phyloP scores from a whole-genome alignment of 2,329 filamentous ascomycete species.

The Monosporascus ibericus region DNA sequence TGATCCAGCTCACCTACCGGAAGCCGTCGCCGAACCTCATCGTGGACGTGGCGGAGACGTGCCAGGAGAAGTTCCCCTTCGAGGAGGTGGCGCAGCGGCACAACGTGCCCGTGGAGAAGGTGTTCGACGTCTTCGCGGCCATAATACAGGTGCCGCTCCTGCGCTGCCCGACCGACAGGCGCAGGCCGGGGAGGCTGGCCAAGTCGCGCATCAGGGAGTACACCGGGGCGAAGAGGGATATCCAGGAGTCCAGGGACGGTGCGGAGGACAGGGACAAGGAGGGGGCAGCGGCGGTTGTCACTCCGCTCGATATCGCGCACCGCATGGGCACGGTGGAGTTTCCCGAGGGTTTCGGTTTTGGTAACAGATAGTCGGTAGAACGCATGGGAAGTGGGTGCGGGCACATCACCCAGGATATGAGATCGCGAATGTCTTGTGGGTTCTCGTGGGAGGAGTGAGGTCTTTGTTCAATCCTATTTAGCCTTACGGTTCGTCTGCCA shows the following conservation, averaged over 20 bases:
- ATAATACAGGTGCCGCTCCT: slow-evolving; percentile 43
- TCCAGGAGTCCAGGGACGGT: slow-evolving; percentile 12
- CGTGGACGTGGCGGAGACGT: slow-evolving; percentile 44
- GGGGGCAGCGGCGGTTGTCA: slow-evolving; percentile 3
- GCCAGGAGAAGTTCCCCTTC: slow-evolving; percentile 40
- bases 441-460: no score
- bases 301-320: slow-evolving; percentile 16
- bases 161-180: slow-evolving; percentile 37
- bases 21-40: slow-evolving; percentile 34
- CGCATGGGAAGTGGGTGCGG: no score
- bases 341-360: slow-evolving; percentile 15
- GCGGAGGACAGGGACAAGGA: background rate
- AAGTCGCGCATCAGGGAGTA: slow-evolving; percentile 37
- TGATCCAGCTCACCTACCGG: slow-evolving; percentile 24
- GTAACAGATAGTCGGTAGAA: background rate
- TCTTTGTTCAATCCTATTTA: background rate
- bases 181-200: slow-evolving; percentile 34
- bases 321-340: slow-evolving; percentile 17
- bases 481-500: background rate
- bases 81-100: slow-evolving; percentile 39
- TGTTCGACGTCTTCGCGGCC: slow-evolving; percentile 41
- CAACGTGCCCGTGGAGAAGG: slow-evolving; percentile 33
- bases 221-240: slow-evolving; percentile 33
- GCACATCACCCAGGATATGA: no score
- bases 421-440: no score